Percentiles rank a stretch among this genome's conserved stretches.
phyloP scores from a whole-genome alignment of 495 filamentous ascomycete genomes.

The Amphirosellinia nigrospora region DNA sequence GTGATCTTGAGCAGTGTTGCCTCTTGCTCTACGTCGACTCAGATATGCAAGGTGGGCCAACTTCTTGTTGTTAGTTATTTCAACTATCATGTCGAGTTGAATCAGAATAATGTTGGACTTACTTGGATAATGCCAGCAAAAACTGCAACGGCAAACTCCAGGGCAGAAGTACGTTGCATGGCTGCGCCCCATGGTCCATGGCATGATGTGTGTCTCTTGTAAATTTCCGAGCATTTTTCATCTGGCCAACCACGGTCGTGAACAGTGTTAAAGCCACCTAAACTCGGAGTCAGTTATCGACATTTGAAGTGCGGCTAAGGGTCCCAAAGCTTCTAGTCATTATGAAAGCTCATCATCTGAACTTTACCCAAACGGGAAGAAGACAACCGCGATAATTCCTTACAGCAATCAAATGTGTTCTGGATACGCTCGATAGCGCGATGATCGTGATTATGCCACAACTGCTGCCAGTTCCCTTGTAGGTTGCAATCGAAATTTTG shows the following conservation, averaged over 20 bases:
- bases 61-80: conserved; percentile 22
- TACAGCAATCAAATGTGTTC: conserved; percentile 67
- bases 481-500: conserved; percentile 57
- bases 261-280: conserved; percentile 56
- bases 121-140: conserved; percentile 43
- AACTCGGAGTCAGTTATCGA: background rate
- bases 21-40: conserved; percentile 24
- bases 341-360: background rate
- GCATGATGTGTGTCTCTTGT: conserved; percentile 30
- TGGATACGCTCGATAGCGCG: conserved; percentile 65
- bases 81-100: background rate
- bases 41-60: conserved; percentile 31
- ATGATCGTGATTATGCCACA: conserved; percentile 57
- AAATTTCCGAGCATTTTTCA: conserved; percentile 5
- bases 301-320: background rate
- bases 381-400: background rate
- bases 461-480: conserved; percentile 56
- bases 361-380: background rate
- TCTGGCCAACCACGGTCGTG: conserved; percentile 63
- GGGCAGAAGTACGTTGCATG: conserved; percentile 34
- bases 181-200: conserved; percentile 34
- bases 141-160: conserved; percentile 35
- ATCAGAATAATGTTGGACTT: background rate
- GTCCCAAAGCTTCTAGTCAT: background rate
- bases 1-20: conserved; percentile 20